Base-by-base conservation (phyloP, 495 filamentous ascomycete species). In the Xylaria flabelliformis region DNA sequence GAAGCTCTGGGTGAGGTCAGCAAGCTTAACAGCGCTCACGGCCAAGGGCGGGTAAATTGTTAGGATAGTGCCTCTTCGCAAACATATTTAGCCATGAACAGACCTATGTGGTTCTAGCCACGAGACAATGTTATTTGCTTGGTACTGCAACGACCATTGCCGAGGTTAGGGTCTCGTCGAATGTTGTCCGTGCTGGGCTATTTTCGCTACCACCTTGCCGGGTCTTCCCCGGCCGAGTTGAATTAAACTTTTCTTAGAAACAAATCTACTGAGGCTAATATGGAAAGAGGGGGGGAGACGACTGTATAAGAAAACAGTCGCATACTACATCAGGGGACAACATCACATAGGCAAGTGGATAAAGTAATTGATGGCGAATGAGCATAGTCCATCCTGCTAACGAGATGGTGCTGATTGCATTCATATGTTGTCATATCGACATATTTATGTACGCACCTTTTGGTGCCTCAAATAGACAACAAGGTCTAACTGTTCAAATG, bases 331-430 rank as follows among this genome's bases (percentile, higher is more conserved):
- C 12, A 21, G 21, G 21, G 39, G 17, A 71, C 46, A 32, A 64
- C 26, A 34, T 71, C 69, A 71, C 69, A 24, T 51, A 15, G 36
- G 26, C 19, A 64, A 29, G 13, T 26, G 6, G 15, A 64, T 1
- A 64, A 48, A 15, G 51, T 36, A 29, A 21, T 72, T 71, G 42
- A 71, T 34, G 29, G 72, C 69, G 62, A 79, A 77, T 76, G 74
- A 77, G 77, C 75, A 73, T 74, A 65, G 69, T 75, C 75, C 77
- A 79, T 72, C 69, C 56, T 69, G 67, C 69, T 70, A 34, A 59
- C 77, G 71, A 74, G 63, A 79, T 76, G 75, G 77, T 72, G 74
- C 75, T 76, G 77, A 76, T 75, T 77, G 74, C 70, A 74, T 74
- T 78, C 51, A 69, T 26, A 50, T 72, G 29, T 71, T 74, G 70